Percentiles rank a stretch among this genome's conserved stretches.
Conservation (phyloP, 1,139 yeast genomes). For the Candida frijolesensis region DNA sequence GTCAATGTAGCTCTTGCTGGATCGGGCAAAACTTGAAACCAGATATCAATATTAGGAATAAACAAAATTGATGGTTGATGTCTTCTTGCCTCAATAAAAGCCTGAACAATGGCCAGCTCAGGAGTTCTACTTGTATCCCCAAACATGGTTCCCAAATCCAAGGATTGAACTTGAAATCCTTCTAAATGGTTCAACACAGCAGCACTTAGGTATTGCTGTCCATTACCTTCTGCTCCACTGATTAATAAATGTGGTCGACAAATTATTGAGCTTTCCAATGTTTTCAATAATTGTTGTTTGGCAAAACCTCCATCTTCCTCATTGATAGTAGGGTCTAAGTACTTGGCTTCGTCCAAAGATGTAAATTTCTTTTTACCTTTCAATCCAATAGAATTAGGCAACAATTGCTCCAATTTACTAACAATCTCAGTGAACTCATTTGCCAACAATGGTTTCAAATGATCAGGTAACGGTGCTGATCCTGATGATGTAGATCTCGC, state of each 20-base stretch:
- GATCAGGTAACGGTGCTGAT: constrained; percentile 79
- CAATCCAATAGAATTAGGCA: constrained; percentile 56
- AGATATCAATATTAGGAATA: constrained; percentile 81
- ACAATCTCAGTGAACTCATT: constrained; percentile 51
- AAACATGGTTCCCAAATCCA: constrained; percentile 78
- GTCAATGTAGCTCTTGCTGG: constrained; percentile 73
- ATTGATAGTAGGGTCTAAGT: constrained; percentile 57
- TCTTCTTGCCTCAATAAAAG: constrained; percentile 84
- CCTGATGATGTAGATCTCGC: constrained; percentile 79
- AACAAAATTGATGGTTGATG: constrained; percentile 87
- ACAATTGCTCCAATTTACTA: constrained; percentile 51
- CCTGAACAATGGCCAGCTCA: constrained; percentile 82
- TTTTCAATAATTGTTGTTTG: constrained; percentile 63
- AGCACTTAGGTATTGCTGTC: constrained; percentile 83
- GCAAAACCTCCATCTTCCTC: constrained; percentile 69
- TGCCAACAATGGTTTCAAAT: constrained; percentile 63
- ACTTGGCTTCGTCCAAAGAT: constrained; percentile 70
- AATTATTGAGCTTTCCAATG: constrained; percentile 64
- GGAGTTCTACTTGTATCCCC: constrained; percentile 83
- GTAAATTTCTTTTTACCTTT: constrained; percentile 48
- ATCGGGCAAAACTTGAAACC: constrained; percentile 69
- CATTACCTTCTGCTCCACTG: constrained; percentile 78
- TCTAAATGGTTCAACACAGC: constrained; percentile 84
- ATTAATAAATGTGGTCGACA: constrained; percentile 82
- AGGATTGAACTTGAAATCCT: constrained; percentile 85